A percentile compares a stretch with the other conserved stretches of the same genome.
phyloP scores from a whole-genome alignment of 176 grass and related monocot genomes.

The Oropetium thomaeum region DNA sequence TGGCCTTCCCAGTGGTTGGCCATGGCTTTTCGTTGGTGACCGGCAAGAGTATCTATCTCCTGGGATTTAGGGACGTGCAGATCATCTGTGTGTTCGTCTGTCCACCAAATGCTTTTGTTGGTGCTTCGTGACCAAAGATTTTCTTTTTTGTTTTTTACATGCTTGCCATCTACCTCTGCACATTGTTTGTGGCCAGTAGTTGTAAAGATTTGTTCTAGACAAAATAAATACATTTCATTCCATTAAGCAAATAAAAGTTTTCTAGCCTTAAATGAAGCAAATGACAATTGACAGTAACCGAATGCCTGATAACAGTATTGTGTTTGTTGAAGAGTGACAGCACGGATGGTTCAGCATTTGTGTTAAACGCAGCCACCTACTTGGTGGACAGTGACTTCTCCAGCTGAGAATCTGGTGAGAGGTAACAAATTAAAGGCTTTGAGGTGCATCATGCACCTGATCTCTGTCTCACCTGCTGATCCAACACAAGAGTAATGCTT shows the following conservation, averaged over 20 bases:
- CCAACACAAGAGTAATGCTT: background rate
- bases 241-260: background rate
- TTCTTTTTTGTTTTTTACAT: no score
- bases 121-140: no score
- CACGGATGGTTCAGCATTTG: background rate
- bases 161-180: background rate
- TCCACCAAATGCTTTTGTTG: background rate
- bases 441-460: background rate
- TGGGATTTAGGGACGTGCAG: background rate
- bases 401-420: conserved; percentile 3
- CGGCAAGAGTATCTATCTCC: background rate
- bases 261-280: no score
- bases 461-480: background rate
- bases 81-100: background rate
- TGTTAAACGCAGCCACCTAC: conserved; percentile 9
- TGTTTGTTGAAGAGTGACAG: conserved; percentile 9
- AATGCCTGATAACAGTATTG: background rate
- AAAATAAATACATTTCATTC: background rate
- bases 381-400: conserved; percentile 3
- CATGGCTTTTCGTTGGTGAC: conserved; percentile 5
- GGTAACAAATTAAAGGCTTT: background rate
- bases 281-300: background rate
- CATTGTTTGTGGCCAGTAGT: background rate
- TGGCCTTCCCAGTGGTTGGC: background rate
- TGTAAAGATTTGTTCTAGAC: background rate